Conservation (phyloP, 2,329 filamentous ascomycete species). For the Aspergillus persii region DNA sequence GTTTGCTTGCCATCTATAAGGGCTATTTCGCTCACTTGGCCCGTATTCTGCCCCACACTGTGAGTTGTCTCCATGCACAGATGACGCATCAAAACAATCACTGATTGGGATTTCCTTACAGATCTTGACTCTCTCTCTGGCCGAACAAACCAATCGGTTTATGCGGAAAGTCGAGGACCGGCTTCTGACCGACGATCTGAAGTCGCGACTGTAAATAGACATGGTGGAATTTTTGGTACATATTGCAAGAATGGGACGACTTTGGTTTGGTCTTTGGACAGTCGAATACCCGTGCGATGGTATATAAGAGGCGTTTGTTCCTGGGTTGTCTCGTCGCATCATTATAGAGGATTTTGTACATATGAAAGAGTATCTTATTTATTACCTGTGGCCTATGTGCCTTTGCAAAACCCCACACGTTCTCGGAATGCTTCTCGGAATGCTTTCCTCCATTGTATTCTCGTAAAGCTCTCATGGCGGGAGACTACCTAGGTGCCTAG, state of each 20-base stretch:
- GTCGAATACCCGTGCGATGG: slow-evolving; percentile 3
- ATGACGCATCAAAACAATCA: not conserved
- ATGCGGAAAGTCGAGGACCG: slow-evolving; percentile 73
- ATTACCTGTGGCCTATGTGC: not conserved
- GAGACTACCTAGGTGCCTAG: no score
- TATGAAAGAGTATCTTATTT: slow-evolving; percentile 8
- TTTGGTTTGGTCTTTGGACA: slow-evolving; percentile 3
- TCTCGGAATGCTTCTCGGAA: no score
- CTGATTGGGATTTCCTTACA: slow-evolving; percentile 29
- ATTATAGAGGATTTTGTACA: slow-evolving; percentile 14
- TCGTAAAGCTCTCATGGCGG: no score
- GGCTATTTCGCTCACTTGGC: slow-evolving; percentile 94
- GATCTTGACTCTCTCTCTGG: slow-evolving; percentile 87
- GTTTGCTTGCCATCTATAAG: slow-evolving; percentile 92
- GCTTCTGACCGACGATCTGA: slow-evolving; percentile 48
- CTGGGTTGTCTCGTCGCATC: slow-evolving; percentile 9
- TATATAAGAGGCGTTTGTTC: slow-evolving; percentile 21
- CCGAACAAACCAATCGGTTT: slow-evolving; percentile 95
- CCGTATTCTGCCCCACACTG: slow-evolving; percentile 88
- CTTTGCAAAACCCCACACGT: no score
- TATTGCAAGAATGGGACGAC: not conserved
- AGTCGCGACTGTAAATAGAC: slow-evolving; percentile 44
- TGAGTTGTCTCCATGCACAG: slow-evolving; percentile 32
- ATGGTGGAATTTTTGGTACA: not conserved
- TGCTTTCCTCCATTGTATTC: no score